Evolutionary conservation across 2,329 filamentous ascomycete species (phyloP).

Genomic region (Monascus ruber): DNA sequence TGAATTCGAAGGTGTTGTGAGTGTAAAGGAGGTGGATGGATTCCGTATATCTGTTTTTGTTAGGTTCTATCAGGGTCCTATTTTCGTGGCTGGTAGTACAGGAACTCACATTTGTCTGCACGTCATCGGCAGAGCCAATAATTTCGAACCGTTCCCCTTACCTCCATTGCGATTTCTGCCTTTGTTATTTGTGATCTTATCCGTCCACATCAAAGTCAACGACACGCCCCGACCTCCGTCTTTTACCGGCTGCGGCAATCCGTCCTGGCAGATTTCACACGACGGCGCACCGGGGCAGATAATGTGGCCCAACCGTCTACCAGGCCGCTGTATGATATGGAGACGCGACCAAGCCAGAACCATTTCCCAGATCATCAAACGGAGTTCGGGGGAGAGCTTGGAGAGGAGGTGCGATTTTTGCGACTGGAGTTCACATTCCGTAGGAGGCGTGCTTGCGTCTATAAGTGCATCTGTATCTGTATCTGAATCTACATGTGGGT

Average conservation of each 20-base stretch:
- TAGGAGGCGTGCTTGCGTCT: neutral
- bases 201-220: neutral
- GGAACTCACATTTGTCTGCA: constrained; percentile 25
- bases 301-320: constrained; percentile 21
- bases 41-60: constrained; percentile 21
- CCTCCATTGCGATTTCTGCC: too few relatives aligned
- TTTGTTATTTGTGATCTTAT: too few relatives aligned
- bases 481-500: neutral
- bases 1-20: constrained; percentile 26
- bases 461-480: neutral
- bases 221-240: constrained; percentile 5
- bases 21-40: constrained; percentile 25
- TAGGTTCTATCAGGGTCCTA: neutral
- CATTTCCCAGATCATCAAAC: constrained; percentile 26
- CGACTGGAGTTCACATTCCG: neutral
- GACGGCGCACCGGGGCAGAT: constrained; percentile 16
- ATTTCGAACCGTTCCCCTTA: neutral
- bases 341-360: constrained; percentile 20
- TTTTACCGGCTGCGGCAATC: constrained; percentile 17
- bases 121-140: constrained; percentile 19
- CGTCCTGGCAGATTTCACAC: constrained; percentile 25
- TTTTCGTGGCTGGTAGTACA: neutral
- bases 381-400: constrained; percentile 23
- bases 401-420: constrained; percentile 11
- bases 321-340: constrained; percentile 24